Evolutionary conservation across 805 yeast species (phyloP).

Genomic region (Saturnispora ahearnii): DNA sequence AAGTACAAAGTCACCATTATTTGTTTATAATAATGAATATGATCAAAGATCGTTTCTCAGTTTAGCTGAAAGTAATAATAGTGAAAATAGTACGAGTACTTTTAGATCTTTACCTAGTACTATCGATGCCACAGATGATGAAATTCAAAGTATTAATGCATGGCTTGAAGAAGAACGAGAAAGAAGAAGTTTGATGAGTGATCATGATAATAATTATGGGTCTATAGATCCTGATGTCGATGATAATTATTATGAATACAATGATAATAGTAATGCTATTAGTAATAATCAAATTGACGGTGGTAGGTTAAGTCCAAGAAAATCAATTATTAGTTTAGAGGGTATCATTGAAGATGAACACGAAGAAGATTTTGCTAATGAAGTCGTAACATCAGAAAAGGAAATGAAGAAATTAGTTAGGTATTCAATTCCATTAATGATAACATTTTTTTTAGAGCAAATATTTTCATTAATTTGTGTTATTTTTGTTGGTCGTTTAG

Average conservation of each 20-base stretch:
- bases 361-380: conserved; percentile 28
- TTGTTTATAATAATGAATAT: conserved; percentile 25
- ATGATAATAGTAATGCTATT: not conserved
- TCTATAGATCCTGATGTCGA: conserved; percentile 17
- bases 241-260: conserved; percentile 9
- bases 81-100: conserved; percentile 23
- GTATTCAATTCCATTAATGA: conserved; percentile 47
- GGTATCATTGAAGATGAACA: conserved; percentile 11
- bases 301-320: not conserved
- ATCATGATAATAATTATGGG: conserved; percentile 16
- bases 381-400: conserved; percentile 15
- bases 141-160: conserved; percentile 24
- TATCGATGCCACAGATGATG: conserved; percentile 27
- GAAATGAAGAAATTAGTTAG: conserved; percentile 31
- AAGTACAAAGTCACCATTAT: conserved; percentile 29
- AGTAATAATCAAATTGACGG: not conserved
- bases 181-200: conserved; percentile 21
- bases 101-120: conserved; percentile 31
- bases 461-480: conserved; percentile 64
- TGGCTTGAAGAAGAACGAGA: conserved; percentile 32
- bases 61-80: conserved; percentile 22
- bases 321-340: conserved; percentile 12
- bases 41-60: conserved; percentile 31
- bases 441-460: conserved; percentile 56
- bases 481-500: conserved; percentile 68